Percentiles rank a stretch among this genome's conserved stretches.
Evolutionary conservation across 805 yeast genomes (phyloP).

Genomic region (Kurtzmaniella cleridarum): DNA sequence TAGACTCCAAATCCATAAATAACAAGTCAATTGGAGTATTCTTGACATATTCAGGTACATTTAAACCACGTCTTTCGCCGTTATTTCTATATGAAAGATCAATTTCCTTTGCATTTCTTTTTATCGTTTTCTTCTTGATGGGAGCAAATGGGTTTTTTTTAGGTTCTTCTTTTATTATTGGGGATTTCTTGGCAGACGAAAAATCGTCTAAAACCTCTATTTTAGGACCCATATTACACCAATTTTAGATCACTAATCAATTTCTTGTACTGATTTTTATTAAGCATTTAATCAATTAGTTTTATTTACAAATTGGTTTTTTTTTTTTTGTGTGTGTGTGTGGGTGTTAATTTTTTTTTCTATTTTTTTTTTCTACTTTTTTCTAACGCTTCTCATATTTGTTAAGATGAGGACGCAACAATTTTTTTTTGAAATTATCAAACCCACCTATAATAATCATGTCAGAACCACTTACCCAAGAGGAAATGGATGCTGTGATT

Average conservation of each 20-base stretch:
- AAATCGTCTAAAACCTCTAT: constrained; percentile 13
- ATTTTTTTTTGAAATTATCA: background rate
- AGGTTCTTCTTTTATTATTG: background rate
- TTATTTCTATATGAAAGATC: constrained; percentile 14
- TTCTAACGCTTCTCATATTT: background rate
- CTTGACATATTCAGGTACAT: constrained; percentile 23
- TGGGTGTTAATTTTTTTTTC: too few relatives aligned
- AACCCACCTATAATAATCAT: constrained; percentile 3
- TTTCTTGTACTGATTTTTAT: background rate
- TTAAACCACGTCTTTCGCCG: constrained; percentile 24
- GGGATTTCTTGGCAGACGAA: background rate
- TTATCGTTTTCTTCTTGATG: constrained; percentile 21
- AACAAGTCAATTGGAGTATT: constrained; percentile 29
- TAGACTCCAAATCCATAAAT: constrained; percentile 24
- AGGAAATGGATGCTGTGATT: constrained; percentile 77
- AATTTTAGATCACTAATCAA: background rate
- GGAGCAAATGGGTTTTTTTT: constrained; percentile 28
- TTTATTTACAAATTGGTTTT: too few relatives aligned
- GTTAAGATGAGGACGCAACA: background rate
- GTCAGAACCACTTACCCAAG: constrained; percentile 44
- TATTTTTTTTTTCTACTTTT: too few relatives aligned
- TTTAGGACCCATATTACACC: constrained; percentile 15
- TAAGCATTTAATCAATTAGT: background rate
- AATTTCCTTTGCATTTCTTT: constrained; percentile 25
- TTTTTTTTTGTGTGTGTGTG: too few relatives aligned